phyloP scores from a whole-genome alignment of 257 asterid species.

The Capsicum baccatum region DNA sequence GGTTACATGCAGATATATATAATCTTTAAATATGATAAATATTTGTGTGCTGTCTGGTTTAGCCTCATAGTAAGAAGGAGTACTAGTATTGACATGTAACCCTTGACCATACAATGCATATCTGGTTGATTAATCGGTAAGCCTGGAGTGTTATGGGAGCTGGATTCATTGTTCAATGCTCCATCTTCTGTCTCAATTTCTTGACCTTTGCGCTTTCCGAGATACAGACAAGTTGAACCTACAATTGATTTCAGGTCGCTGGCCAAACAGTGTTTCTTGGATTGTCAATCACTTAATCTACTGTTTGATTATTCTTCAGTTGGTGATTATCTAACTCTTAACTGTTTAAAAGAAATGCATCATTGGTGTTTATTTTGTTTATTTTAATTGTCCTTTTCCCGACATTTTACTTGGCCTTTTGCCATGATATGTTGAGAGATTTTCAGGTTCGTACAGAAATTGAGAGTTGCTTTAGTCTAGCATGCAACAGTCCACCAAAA shows the following conservation, averaged over 20 bases:
- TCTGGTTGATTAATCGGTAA: conserved; percentile 79
- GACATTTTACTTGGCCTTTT: conserved; percentile 8
- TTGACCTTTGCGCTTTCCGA: conserved; percentile 89
- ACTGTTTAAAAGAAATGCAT: background rate
- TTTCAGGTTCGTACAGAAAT: background rate
- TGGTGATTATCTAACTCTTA: conserved; percentile 59
- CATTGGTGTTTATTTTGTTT: conserved; percentile 18
- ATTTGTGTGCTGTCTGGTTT: background rate
- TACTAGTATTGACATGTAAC: conserved; percentile 18
- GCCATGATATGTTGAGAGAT: conserved; percentile 21
- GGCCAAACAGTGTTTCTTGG: conserved; percentile 89
- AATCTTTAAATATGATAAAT: background rate
- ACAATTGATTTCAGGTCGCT: conserved; percentile 72
- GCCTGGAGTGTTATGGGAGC: conserved; percentile 83
- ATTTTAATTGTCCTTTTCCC: conserved; percentile 13
- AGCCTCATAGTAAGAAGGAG: conserved; percentile 2
- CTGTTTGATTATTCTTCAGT: conserved; percentile 68
- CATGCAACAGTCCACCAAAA: no score
- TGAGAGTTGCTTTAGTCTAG: background rate
- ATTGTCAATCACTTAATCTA: conserved; percentile 74
- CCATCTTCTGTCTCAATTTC: conserved; percentile 88
- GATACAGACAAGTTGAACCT: conserved; percentile 73
- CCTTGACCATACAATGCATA: conserved; percentile 71
- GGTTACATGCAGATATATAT: background rate
- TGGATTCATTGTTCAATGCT: conserved; percentile 92